These are phyloP conservation scores for Colletotrichum kahawae DNA, from an alignment of 2,329 filamentous ascomycete genomes.

Conservation along the genomic window DNA sequence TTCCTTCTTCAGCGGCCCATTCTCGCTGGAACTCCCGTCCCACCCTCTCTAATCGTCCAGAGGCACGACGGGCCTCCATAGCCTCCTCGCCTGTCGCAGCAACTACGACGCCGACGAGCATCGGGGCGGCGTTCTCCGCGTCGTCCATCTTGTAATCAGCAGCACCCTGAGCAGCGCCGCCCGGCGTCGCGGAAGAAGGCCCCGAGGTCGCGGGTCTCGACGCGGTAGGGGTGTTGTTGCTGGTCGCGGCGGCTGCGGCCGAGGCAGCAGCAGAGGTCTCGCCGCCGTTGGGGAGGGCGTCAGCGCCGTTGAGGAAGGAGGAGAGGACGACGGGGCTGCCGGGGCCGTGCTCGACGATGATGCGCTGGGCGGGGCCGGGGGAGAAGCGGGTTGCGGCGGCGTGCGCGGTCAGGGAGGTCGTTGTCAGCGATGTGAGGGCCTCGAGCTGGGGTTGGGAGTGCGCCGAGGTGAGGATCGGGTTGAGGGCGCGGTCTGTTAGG, in stretches of 20 bases:
- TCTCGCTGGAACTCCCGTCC: slow-evolving; percentile 60
- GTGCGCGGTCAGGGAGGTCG: slow-evolving; percentile 57
- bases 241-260: background rate
- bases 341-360: slow-evolving; percentile 62
- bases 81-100: slow-evolving; percentile 52
- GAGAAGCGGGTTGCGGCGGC: slow-evolving; percentile 57
- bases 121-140: slow-evolving; percentile 42
- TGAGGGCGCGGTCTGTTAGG: slow-evolving; percentile 61
- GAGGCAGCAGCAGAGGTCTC: background rate
- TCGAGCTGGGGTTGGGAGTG: slow-evolving; percentile 47
- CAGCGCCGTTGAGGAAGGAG: slow-evolving; percentile 49
- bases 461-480: slow-evolving; percentile 62
- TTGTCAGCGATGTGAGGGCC: slow-evolving; percentile 58
- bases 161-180: background rate
- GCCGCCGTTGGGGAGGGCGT: slow-evolving; percentile 14
- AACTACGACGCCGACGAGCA: slow-evolving; percentile 61
- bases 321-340: slow-evolving; percentile 47
- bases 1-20: slow-evolving; percentile 45
- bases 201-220: background rate
- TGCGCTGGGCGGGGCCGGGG: slow-evolving; percentile 58
- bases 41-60: slow-evolving; percentile 57
- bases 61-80: slow-evolving; percentile 57
- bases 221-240: background rate
- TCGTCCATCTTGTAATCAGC: background rate
- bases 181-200: background rate